Evolutionary conservation across 148 eudicot genomes (phyloP).

Genomic region (Vaccinium darrowii): DNA sequence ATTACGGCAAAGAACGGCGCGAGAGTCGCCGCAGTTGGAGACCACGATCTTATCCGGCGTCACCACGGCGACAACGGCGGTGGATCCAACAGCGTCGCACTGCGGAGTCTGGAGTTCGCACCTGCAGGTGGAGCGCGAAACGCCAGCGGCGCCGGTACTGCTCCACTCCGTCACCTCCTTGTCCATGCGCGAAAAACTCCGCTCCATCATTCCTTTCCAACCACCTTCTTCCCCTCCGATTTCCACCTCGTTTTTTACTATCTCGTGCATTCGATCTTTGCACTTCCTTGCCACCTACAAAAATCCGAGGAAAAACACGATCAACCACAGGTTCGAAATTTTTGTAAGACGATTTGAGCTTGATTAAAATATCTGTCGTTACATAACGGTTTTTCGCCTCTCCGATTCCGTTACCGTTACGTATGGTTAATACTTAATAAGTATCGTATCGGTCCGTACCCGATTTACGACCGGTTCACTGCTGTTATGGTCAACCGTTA

Average conservation of each 20-base stretch:
- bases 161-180: slow-evolving; percentile 30
- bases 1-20: slow-evolving; percentile 44
- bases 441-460: too few species aligned
- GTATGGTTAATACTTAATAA: too few species aligned
- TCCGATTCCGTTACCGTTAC: too few species aligned
- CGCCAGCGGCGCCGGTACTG: neutral
- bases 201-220: slow-evolving; percentile 31
- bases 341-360: neutral
- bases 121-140: slow-evolving; percentile 22
- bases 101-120: slow-evolving; percentile 51
- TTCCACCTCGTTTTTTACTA: slow-evolving; percentile 32
- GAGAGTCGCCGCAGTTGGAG: slow-evolving; percentile 49
- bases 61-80: slow-evolving; percentile 45
- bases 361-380: too few species aligned
- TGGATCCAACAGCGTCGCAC: slow-evolving; percentile 57
- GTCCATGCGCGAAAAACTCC: slow-evolving; percentile 44
- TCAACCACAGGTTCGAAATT: neutral
- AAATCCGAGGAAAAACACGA: neutral
- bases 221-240: neutral
- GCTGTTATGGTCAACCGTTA: too few species aligned
- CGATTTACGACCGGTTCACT: too few species aligned
- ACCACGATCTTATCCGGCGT: slow-evolving; percentile 39
- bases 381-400: too few species aligned
- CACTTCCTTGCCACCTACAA: slow-evolving; percentile 47
- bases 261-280: slow-evolving; percentile 44